These are phyloP conservation scores for Cyphellophora europaea DNA, from an alignment of 2,329 filamentous ascomycete genomes.

Conservation along the genomic window DNA sequence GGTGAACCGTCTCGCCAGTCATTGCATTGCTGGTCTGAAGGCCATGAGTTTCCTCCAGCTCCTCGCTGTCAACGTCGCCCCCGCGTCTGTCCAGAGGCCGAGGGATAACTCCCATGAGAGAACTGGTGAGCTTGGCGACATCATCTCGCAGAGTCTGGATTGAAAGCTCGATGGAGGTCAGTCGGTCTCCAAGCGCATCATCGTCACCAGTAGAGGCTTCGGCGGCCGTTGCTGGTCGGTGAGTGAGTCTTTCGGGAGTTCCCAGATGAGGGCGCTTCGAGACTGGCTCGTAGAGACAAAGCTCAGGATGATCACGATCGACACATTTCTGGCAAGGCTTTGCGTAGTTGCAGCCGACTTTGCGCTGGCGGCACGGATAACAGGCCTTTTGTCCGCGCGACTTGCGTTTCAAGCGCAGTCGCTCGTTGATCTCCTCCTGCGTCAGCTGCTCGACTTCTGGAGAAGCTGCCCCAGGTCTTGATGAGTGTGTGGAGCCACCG, in stretches of 20 bases:
- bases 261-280: conserved; percentile 27
- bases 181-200: too few species aligned
- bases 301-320: conserved; percentile 36
- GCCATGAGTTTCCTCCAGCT: conserved; percentile 22
- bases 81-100: too few species aligned
- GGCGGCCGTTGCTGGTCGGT: too few species aligned
- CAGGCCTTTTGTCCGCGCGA: conserved; percentile 24
- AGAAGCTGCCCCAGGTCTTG: too few species aligned
- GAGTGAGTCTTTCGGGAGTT: neutral
- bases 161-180: neutral
- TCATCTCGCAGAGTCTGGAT: conserved; percentile 3
- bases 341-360: conserved; percentile 25
- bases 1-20: conserved; percentile 46
- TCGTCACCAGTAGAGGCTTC: too few species aligned
- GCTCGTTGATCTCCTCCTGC: conserved; percentile 4
- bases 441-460: too few species aligned
- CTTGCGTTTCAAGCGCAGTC: conserved; percentile 18
- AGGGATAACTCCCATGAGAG: too few species aligned
- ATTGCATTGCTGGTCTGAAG: conserved; percentile 50
- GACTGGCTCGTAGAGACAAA: conserved; percentile 36
- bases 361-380: conserved; percentile 27
- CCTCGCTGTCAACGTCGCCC: neutral
- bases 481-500: too few species aligned
- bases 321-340: conserved; percentile 35
- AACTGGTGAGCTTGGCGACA: conserved; percentile 1